Evolutionary conservation across 1,284 basidiomycete species (phyloP), one percentile per base, ranked within the genome.

Genomic region (Rhodotorula mucilaginosa): DNA sequence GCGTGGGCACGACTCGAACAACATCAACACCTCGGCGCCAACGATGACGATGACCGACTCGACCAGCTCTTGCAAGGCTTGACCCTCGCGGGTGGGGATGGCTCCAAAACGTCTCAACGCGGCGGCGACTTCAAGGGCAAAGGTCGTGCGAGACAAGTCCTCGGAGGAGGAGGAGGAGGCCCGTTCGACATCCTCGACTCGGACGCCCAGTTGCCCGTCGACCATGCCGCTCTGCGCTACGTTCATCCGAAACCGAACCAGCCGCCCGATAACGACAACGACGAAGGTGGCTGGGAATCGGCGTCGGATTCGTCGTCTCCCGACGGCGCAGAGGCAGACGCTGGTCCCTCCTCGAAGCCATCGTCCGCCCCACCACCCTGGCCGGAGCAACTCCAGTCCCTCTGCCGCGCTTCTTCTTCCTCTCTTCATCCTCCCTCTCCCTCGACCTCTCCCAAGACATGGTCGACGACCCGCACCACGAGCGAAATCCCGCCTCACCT

Each of bases 401-500:
- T 74, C 18, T 71, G 73, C 54, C 49, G 64, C 13, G 51, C 47
- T 31, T 57, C 69, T 19, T 26, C 67, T 6, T 21, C 47, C 18
- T 58, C 67, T 3, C 29, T 64, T 59, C 34, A 54, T 49, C 88
- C 87, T 3, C 86, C 85, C 52, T 89, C 88, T 29, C 3, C 26
- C n/a, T 15, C 54, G 8, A 4, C 54, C 5, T 16, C n/a, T 1
- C 8, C 54, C 10, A 21, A 13, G 3, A 26, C 13, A 3, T 56
- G 10, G 18, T 29, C 52, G n/a, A 3, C 52, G n/a, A 3, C 54
- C 54, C 26, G 54, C 26, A 15, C 54, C 26, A 15, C 54, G 10
- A 44, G 39, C 54, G 93, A 96, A 81, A 93, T 97, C 54, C 93
- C 93, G 0, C 81, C 84, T 34, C 86, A 85, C 5, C 80, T 89